Conservation (phyloP, 129 eudicot species). For the Erigeron canadensis region DNA sequence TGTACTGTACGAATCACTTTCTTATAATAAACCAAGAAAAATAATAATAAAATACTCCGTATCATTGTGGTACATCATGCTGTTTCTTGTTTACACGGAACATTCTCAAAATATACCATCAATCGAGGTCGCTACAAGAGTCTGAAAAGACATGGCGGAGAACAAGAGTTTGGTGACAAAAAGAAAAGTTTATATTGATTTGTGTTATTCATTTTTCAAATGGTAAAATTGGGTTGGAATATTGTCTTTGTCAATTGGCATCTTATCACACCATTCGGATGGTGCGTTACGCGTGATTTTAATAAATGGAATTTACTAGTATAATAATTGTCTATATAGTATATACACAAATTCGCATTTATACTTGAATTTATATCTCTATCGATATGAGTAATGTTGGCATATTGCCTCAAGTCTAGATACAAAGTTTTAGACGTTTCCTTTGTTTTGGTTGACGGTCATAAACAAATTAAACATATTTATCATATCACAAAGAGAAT, state of each 20-base stretch:
- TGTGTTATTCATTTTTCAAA: constrained; percentile 20
- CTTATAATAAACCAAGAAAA: too few relatives aligned
- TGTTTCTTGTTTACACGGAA: constrained; percentile 30
- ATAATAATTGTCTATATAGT: not conserved
- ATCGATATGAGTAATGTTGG: not conserved
- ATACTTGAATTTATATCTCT: too few relatives aligned
- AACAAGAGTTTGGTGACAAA: constrained; percentile 7
- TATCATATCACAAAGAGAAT: not conserved
- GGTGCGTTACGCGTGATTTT: constrained; percentile 18
- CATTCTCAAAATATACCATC: constrained; percentile 32
- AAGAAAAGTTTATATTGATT: constrained; percentile 24
- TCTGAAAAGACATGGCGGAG: constrained; percentile 13
- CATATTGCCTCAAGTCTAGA: not conserved
- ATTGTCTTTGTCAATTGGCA: constrained; percentile 38
- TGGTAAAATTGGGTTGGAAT: constrained; percentile 24
- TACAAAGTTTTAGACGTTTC: not conserved
- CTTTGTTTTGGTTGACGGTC: constrained; percentile 4
- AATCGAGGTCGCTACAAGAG: constrained; percentile 19
- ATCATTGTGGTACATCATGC: too few relatives aligned
- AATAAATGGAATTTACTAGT: constrained; percentile 1
- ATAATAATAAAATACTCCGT: too few relatives aligned
- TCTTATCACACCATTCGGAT: constrained; percentile 33
- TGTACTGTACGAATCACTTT: too few relatives aligned
- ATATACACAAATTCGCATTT: not conserved
- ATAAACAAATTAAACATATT: not conserved